Percentiles rank a stretch among this genome's conserved stretches.
These are phyloP conservation scores for Chrysosporium keratinophilum DNA, from an alignment of 2,329 filamentous ascomycete species.

Conservation along the genomic window DNA sequence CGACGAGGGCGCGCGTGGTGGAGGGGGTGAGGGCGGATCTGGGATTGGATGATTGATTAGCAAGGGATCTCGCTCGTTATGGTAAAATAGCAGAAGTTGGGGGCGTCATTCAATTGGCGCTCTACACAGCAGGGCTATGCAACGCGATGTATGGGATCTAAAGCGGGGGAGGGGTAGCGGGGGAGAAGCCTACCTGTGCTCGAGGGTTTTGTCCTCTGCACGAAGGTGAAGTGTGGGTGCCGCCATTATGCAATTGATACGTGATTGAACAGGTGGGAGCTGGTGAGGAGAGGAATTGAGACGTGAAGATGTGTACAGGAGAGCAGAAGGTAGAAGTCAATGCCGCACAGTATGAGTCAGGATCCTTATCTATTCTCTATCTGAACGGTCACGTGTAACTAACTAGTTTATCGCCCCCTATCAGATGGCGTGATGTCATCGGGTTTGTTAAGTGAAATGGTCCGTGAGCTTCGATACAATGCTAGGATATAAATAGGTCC, in stretches of 20 bases:
- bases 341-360: too few species aligned
- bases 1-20: constrained; percentile 33
- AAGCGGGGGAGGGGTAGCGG: not conserved
- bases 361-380: too few species aligned
- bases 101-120: not conserved
- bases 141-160: not conserved
- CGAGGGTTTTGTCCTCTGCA: constrained; percentile 19
- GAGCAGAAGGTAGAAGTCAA: too few species aligned
- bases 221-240: constrained; percentile 17
- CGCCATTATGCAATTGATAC: constrained; percentile 13
- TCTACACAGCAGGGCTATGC: not conserved
- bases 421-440: too few species aligned
- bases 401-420: too few species aligned
- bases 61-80: not conserved
- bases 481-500: not conserved
- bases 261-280: not conserved
- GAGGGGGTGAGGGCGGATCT: constrained; percentile 23
- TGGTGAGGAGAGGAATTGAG: not conserved
- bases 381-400: not conserved
- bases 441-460: not conserved
- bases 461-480: not conserved
- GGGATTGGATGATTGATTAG: not conserved
- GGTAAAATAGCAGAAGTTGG: too few species aligned
- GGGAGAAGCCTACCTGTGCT: constrained; percentile 16
- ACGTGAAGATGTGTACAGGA: not conserved